Base-by-base conservation (phyloP, 2,329 filamentous ascomycete genomes). In the Colletotrichum trifolii region DNA sequence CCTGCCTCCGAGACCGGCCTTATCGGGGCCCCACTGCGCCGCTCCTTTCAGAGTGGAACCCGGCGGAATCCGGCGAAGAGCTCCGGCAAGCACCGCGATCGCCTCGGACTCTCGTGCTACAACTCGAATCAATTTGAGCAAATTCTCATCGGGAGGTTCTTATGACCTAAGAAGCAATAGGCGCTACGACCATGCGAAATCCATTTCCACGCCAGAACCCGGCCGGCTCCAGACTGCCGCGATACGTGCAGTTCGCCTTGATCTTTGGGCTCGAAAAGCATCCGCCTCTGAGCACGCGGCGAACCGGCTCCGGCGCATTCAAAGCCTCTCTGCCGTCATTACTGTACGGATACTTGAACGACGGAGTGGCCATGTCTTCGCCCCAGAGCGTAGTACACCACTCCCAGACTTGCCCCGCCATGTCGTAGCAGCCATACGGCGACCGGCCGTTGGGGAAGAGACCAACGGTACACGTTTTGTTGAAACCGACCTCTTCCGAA, bases 371-470 rank as follows among this genome's bases (percentile, higher is more conserved):
- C 60, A 60, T 64, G 2, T 64, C 48, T 8, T 43, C 48, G 4
- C 60, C 55, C 60, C 60, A 64, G 15, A 60, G 54, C n/a, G 55
- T 64, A 8, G 60, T 53, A 9, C 60, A 64, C 60, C 60, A 60
- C 17, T 64, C 55, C 60, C 60, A 60, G 2, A 54, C 55, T 2
- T 64, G 55, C 2, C 55, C 60, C 11, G 60, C 55, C 48, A 64
- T 53, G 2, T 64, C 60, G 9, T 39, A 25, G 36, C 55, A 60
- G 1, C 60, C 55, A 3, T 60, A 64, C 0, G 60, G 40, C 8
- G 60, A 64, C n/a, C 25, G 47, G 6, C 54, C 54, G 13, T 25
- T 48, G 13, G 55, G 48, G 8, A 64, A 60, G 2, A 64, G 36
- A 6, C 60, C 60, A 9, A 60, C 55, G 8, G 60, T 40, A 25